Conservation (phyloP, 192 early-diverging fungal species). For the Coemansia sp. region DNA sequence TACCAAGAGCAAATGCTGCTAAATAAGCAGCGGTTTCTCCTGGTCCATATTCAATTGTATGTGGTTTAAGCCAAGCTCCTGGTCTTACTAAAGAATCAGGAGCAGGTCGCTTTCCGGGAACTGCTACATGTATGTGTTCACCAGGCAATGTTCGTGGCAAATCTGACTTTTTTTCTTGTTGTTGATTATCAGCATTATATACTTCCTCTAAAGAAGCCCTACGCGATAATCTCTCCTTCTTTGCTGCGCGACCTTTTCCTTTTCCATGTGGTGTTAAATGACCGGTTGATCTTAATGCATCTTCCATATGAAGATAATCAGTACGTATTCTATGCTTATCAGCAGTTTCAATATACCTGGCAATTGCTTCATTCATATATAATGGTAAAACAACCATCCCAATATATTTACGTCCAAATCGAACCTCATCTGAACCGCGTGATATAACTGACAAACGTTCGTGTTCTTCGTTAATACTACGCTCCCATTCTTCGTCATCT, state of each 20-base stretch:
- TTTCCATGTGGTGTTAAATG: constrained; percentile 34
- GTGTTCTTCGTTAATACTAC: neutral
- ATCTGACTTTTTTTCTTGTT: neutral
- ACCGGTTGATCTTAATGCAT: constrained; percentile 44
- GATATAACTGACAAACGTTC: neutral
- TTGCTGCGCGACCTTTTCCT: constrained; percentile 28
- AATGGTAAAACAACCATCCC: constrained; percentile 37
- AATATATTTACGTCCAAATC: constrained; percentile 52
- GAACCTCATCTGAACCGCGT: constrained; percentile 50
- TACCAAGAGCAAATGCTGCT: constrained; percentile 60
- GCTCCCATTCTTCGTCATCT: neutral
- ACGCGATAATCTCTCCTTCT: constrained; percentile 3
- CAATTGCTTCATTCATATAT: constrained; percentile 16
- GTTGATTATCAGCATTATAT: neutral
- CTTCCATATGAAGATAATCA: constrained; percentile 42
- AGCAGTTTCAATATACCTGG: neutral
- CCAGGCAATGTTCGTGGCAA: constrained; percentile 23
- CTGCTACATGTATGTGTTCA: constrained; percentile 24
- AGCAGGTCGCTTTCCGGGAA: constrained; percentile 28
- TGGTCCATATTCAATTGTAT: constrained; percentile 68
- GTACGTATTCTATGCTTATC: constrained; percentile 25
- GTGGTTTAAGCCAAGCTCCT: constrained; percentile 50
- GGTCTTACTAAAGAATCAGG: constrained; percentile 37
- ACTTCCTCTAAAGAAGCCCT: neutral
- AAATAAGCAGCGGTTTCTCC: constrained; percentile 73